Percentiles rank a stretch among this genome's conserved stretches.
Conservation (phyloP, 176 grass and related monocot species). For the Juncus effusus region DNA sequence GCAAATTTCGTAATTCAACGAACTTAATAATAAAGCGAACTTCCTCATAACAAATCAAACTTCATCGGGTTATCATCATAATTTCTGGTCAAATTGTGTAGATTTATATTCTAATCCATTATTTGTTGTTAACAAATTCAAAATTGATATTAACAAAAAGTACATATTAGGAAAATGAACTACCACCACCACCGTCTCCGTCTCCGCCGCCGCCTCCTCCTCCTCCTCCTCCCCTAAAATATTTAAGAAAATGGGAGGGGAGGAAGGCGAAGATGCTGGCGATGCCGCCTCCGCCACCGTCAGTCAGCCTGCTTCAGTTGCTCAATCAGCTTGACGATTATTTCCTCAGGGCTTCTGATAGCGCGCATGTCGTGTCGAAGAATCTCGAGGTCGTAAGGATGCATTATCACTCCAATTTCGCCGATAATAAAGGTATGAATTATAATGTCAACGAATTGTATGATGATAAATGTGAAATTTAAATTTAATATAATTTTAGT, state of each 20-base stretch:
- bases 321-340: slow-evolving; percentile 58
- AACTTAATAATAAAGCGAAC: slow-evolving; percentile 4
- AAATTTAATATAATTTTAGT: background rate
- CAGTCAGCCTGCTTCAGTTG: slow-evolving; percentile 44
- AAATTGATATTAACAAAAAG: background rate
- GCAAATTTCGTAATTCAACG: slow-evolving; percentile 15
- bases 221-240: slow-evolving; percentile 24
- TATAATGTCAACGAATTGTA: background rate
- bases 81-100: background rate
- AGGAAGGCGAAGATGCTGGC: slow-evolving; percentile 40
- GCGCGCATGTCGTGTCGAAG: slow-evolving; percentile 80
- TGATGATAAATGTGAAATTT: background rate
- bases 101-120: too few relatives aligned
- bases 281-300: slow-evolving; percentile 5
- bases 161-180: slow-evolving; percentile 25
- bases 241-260: slow-evolving; percentile 35
- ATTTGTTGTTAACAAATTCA: background rate
- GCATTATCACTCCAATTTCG: slow-evolving; percentile 97
- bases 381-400: slow-evolving; percentile 77
- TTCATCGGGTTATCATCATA: background rate
- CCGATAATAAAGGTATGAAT: slow-evolving; percentile 56
- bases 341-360: slow-evolving; percentile 66
- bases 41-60: too few relatives aligned
- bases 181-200: background rate
- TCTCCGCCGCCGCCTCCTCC: slow-evolving; percentile 8